Evolutionary conservation across 139 green algal species (phyloP).

Genomic region (Coelastrella sp.): DNA sequence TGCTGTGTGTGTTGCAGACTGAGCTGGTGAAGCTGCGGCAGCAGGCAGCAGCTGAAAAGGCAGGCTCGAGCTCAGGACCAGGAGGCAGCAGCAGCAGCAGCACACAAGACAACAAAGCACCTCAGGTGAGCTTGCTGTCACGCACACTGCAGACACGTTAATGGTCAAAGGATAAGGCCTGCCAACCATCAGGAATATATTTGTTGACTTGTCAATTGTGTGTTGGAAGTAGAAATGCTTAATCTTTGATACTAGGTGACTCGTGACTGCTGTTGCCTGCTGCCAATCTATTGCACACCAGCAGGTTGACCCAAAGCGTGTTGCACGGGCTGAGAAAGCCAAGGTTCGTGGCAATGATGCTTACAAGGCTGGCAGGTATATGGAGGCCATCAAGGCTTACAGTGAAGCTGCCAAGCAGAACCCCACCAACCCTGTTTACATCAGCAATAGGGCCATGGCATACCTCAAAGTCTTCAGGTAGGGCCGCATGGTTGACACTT

Average conservation of each 20-base stretch:
- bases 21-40: constrained; percentile 15
- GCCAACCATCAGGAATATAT: too few relatives aligned
- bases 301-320: constrained; percentile 52
- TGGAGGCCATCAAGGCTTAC: constrained; percentile 65
- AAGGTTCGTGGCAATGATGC: constrained; percentile 67
- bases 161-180: too few relatives aligned
- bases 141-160: too few relatives aligned
- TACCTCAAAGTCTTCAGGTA: constrained; percentile 68
- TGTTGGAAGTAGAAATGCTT: too few relatives aligned
- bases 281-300: background rate
- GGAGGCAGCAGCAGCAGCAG: constrained; percentile 22
- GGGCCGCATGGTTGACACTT: background rate
- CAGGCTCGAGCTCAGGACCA: background rate
- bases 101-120: background rate
- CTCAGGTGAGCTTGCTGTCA: background rate
- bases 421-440: constrained; percentile 60
- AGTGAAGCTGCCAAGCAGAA: constrained; percentile 57
- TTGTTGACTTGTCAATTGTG: too few relatives aligned
- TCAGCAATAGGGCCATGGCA: constrained; percentile 69
- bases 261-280: background rate
- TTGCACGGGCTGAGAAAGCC: constrained; percentile 60
- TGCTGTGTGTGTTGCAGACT: background rate
- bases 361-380: constrained; percentile 50
- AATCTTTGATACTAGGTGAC: too few relatives aligned
- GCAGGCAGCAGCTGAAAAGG: constrained; percentile 6